These are phyloP conservation scores for Letharia columbiana DNA, from an alignment of 495 filamentous ascomycete genomes.

Conservation along the genomic window DNA sequence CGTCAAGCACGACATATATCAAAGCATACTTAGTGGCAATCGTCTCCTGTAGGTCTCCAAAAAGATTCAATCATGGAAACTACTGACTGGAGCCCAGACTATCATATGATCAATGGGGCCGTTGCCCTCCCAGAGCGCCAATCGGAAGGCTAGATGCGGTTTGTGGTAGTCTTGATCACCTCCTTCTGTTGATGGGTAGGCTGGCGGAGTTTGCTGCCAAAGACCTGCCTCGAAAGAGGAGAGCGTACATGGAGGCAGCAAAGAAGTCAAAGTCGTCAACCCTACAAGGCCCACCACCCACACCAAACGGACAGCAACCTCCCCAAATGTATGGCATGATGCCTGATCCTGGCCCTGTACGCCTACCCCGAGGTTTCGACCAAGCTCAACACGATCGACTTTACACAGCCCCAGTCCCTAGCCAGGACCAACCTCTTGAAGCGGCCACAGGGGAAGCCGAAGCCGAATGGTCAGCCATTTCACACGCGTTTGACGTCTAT, in stretches of 20 bases:
- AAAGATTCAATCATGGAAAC: neutral
- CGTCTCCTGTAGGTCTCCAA: conserved; percentile 60
- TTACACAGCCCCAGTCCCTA: conserved; percentile 18
- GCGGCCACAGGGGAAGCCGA: conserved; percentile 59
- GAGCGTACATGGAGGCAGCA: conserved; percentile 29
- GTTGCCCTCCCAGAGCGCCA: conserved; percentile 75
- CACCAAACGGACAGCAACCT: conserved; percentile 7
- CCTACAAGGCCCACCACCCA: conserved; percentile 28
- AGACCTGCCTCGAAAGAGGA: conserved; percentile 72
- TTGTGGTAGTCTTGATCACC: conserved; percentile 78
- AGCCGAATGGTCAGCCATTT: conserved; percentile 71
- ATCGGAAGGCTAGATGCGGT: conserved; percentile 71
- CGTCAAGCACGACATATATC: conserved; percentile 83
- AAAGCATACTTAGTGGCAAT: conserved; percentile 82
- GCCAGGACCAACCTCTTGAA: conserved; percentile 47
- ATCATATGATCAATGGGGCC: conserved; percentile 69
- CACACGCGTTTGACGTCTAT: conserved; percentile 59
- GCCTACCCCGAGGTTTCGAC: conserved; percentile 37
- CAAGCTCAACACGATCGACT: conserved; percentile 24
- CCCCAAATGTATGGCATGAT: conserved; percentile 49
- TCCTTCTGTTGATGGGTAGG: conserved; percentile 73
- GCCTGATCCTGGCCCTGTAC: conserved; percentile 35
- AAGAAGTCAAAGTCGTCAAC: conserved; percentile 24
- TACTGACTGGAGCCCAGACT: conserved; percentile 45
- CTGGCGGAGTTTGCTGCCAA: conserved; percentile 71